Conservation (phyloP, 441 rosid species). For the Jatropha podagrica region DNA sequence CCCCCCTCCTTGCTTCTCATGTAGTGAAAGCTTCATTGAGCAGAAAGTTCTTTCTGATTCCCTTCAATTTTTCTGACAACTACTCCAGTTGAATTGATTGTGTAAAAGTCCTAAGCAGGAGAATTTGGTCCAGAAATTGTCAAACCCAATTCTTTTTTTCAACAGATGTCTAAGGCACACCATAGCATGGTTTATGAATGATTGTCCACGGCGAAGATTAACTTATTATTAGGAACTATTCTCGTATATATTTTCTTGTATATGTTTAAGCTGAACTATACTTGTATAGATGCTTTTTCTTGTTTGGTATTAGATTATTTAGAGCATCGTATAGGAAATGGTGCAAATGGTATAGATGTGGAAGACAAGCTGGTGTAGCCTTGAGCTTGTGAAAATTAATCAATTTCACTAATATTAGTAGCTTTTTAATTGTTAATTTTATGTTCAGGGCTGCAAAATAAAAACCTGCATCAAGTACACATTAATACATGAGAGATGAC, state of each 20-base stretch:
- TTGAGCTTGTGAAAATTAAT: no score
- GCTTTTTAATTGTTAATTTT: not conserved
- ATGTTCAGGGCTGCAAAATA: not conserved
- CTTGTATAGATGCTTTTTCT: no score
- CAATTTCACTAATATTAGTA: no score
- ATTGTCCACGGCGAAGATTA: not conserved
- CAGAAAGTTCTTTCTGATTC: slow-evolving; percentile 36
- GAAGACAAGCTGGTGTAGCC: not conserved
- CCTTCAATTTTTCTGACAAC: slow-evolving; percentile 36
- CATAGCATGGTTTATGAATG: not conserved
- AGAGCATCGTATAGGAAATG: not conserved
- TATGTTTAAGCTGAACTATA: no score
- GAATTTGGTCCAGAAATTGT: not conserved
- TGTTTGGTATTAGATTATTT: no score
- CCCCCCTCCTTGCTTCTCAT: slow-evolving; percentile 64
- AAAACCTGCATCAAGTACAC: not conserved
- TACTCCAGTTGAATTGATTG: not conserved
- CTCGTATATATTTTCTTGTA: not conserved
- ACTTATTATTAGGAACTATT: not conserved
- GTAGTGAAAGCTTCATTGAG: slow-evolving; percentile 37
- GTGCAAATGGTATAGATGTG: not conserved
- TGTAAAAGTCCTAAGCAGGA: not conserved
- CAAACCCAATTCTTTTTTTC: not conserved
- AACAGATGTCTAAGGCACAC: not conserved
- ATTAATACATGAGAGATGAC: not conserved